These are phyloP conservation scores for Jatropha curcas DNA, from an alignment of 345 rosid species.

Conservation along the genomic window DNA sequence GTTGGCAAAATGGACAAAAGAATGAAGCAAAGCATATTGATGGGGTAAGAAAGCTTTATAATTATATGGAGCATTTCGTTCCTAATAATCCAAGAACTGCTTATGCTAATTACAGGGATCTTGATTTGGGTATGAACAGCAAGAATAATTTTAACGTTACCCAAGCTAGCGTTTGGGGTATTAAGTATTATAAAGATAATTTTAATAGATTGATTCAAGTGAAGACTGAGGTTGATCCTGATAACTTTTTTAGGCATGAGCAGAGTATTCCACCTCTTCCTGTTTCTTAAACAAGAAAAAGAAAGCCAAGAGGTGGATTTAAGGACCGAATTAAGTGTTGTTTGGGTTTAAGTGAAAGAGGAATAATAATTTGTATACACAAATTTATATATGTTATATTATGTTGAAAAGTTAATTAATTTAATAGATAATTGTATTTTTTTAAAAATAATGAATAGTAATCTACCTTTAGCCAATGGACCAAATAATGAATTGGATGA, in stretches of 20 bases:
- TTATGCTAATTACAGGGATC: slow-evolving; percentile 35
- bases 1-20: slow-evolving; percentile 15
- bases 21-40: slow-evolving; percentile 9
- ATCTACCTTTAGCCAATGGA: too few relatives aligned
- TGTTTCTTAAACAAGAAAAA: neutral
- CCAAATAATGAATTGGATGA: too few relatives aligned
- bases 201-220: slow-evolving; percentile 23
- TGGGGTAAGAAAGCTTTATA: too few relatives aligned
- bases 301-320: neutral
- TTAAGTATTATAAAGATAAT: slow-evolving; percentile 21
- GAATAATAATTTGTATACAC: too few relatives aligned
- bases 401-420: too few relatives aligned
- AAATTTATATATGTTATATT: too few relatives aligned
- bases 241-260: slow-evolving; percentile 31
- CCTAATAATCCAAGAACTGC: too few relatives aligned
- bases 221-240: slow-evolving; percentile 29
- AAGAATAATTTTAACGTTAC: neutral
- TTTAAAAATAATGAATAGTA: too few relatives aligned
- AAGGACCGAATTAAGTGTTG: neutral
- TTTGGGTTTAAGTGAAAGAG: slow-evolving; percentile 1
- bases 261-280: slow-evolving; percentile 31
- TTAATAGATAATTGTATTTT: too few relatives aligned
- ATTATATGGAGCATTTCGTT: too few relatives aligned
- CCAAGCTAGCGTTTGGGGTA: slow-evolving; percentile 17
- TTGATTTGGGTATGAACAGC: slow-evolving; percentile 28